These are phyloP conservation scores for Adiantum capillusveneris DNA, from an alignment of 75 land plant genomes.

Conservation along the genomic window DNA sequence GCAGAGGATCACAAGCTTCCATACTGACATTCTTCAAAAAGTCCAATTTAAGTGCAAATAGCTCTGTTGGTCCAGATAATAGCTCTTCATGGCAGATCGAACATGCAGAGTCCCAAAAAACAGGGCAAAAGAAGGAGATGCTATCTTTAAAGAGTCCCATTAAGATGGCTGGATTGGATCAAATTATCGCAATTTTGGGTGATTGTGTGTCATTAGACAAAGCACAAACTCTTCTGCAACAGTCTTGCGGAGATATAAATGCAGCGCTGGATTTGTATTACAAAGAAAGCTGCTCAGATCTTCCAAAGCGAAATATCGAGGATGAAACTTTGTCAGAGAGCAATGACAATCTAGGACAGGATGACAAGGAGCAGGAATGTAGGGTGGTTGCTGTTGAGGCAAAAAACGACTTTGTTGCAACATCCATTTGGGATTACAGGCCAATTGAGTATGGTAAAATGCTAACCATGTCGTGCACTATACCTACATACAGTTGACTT, in stretches of 20 bases:
- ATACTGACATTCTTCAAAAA: slow-evolving; percentile 29
- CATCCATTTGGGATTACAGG: slow-evolving; percentile 58
- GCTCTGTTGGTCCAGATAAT: background rate
- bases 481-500: no score
- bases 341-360: background rate
- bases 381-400: no score
- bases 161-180: slow-evolving; percentile 37
- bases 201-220: slow-evolving; percentile 29
- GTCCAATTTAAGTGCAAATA: background rate
- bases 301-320: background rate
- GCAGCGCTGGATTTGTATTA: slow-evolving; percentile 66
- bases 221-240: slow-evolving; percentile 45
- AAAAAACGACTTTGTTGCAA: slow-evolving; percentile 23
- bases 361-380: slow-evolving; percentile 3
- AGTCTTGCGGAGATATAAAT: slow-evolving; percentile 60
- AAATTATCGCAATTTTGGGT: slow-evolving; percentile 62
- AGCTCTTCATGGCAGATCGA: no score
- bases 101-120: background rate
- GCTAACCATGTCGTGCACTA: no score
- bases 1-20: slow-evolving; percentile 10
- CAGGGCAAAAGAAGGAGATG: slow-evolving; percentile 20
- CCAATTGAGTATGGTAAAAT: slow-evolving; percentile 73
- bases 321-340: no score
- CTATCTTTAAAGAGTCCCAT: no score
- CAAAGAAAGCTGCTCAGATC: background rate